Evolutionary conservation across 1,284 basidiomycete species (phyloP).

Genomic region (Puccinia novopanici): DNA sequence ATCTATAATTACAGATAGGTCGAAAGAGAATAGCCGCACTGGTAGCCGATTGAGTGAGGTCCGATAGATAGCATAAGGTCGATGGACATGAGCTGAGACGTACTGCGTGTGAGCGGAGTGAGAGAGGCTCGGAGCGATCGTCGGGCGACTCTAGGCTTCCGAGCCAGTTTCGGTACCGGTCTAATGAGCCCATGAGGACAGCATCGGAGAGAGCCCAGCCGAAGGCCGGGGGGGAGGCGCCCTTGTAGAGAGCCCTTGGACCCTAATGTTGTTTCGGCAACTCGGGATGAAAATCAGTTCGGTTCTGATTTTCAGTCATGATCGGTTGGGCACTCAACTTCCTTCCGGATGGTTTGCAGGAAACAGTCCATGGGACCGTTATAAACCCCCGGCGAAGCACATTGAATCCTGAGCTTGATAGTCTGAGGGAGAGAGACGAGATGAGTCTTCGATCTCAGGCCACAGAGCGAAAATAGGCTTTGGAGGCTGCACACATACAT

Average conservation of each 20-base stretch:
- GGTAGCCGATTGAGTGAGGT: conserved; percentile 10
- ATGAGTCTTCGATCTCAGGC: background rate
- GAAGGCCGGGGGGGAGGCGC: conserved; percentile 72
- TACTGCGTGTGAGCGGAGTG: conserved; percentile 25
- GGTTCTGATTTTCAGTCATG: too few relatives aligned
- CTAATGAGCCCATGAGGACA: conserved; percentile 71
- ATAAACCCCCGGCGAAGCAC: conserved; percentile 71
- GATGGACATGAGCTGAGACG: background rate
- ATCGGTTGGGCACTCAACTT: too few relatives aligned
- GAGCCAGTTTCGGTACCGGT: conserved; percentile 54
- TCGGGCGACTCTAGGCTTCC: conserved; percentile 26
- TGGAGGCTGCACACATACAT: too few relatives aligned
- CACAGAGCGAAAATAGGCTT: too few relatives aligned
- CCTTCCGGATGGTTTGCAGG: conserved; percentile 67
- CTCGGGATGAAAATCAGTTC: too few relatives aligned
- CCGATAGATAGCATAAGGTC: background rate
- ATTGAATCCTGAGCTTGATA: conserved; percentile 74
- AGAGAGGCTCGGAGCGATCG: conserved; percentile 1
- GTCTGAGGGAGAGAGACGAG: conserved; percentile 61
- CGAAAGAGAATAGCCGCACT: conserved; percentile 53
- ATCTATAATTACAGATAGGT: conserved; percentile 55
- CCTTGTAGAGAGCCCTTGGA: conserved; percentile 55
- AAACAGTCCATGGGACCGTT: conserved; percentile 70
- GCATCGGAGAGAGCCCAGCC: conserved; percentile 77
- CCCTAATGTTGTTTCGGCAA: background rate